These are phyloP conservation scores for Tolypocladium guangdongense DNA, from an alignment of 2,329 filamentous ascomycete genomes.

Conservation along the genomic window DNA sequence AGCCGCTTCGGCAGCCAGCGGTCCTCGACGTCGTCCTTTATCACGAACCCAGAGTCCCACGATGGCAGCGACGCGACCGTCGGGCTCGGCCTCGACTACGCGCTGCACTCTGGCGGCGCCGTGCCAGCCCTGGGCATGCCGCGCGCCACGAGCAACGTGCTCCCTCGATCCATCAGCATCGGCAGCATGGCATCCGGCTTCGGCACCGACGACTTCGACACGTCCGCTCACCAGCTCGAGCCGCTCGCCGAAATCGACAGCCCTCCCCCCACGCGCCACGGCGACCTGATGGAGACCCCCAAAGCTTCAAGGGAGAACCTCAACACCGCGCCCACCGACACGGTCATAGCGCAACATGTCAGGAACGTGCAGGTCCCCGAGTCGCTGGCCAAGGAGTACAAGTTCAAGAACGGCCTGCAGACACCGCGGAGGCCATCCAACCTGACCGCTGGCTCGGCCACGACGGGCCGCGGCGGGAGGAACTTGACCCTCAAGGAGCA, in stretches of 20 bases:
- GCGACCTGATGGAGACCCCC: conserved; percentile 56
- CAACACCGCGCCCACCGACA: conserved; percentile 64
- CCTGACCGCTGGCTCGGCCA: conserved; percentile 29
- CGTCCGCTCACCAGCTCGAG: conserved; percentile 34
- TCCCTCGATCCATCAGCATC: conserved; percentile 72
- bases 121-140: conserved; percentile 43
- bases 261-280: conserved; percentile 25
- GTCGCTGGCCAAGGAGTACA: conserved; percentile 77
- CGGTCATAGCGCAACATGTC: conserved; percentile 77
- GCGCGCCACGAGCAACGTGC: conserved; percentile 38
- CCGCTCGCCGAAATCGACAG: conserved; percentile 38
- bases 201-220: conserved; percentile 49
- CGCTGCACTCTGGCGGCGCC: conserved; percentile 71
- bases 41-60: conserved; percentile 39
- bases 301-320: conserved; percentile 45
- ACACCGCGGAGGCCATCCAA: conserved; percentile 45
- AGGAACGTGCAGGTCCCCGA: conserved; percentile 86
- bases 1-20: conserved; percentile 47
- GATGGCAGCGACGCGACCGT: conserved; percentile 66
- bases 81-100: conserved; percentile 60
- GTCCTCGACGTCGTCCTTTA: conserved; percentile 49
- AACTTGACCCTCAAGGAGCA: conserved; percentile 92
- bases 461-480: conserved; percentile 45
- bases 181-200: conserved; percentile 70
- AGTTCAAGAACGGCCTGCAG: conserved; percentile 56